Percentiles rank a stretch among this genome's conserved stretches.
Evolutionary conservation across 352 stramenopile species (phyloP).

Genomic region (Phytophthora syringae): DNA sequence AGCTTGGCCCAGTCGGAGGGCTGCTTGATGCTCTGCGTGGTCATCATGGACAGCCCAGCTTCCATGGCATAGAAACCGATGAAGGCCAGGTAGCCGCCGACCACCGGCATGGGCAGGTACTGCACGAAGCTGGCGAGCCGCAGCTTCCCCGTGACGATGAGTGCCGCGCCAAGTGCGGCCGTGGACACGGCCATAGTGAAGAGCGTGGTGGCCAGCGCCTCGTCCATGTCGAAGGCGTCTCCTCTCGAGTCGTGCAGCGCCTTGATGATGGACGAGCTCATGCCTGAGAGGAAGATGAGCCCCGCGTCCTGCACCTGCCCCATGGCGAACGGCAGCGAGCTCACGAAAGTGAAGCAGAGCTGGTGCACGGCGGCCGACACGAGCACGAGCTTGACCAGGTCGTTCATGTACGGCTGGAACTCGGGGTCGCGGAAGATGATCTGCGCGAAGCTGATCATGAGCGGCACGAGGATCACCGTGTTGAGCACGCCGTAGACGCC

Average conservation of each 20-base stretch:
- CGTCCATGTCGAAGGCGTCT: constrained; percentile 72
- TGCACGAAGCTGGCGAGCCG: constrained; percentile 96
- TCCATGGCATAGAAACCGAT: constrained; percentile 94
- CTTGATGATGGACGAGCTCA: constrained; percentile 92
- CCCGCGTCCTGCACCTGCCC: constrained; percentile 98
- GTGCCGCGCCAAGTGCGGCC: constrained; percentile 89
- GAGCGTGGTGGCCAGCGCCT: constrained; percentile 93
- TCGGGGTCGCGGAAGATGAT: constrained; percentile 96
- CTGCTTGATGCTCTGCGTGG: constrained; percentile 90
- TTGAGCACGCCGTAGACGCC: constrained; percentile 93
- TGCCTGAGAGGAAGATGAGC: constrained; percentile 98
- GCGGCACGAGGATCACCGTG: constrained; percentile 93
- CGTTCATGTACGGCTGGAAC: constrained; percentile 91
- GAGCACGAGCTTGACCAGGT: constrained; percentile 95
- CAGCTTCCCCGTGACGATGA: constrained; percentile 96
- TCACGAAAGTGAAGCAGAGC: constrained; percentile 88
- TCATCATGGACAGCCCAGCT: constrained; percentile 88
- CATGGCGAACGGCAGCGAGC: constrained; percentile 96
- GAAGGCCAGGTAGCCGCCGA: constrained; percentile 98
- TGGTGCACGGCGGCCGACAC: constrained; percentile 85
- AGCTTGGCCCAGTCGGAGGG: constrained; percentile 87
- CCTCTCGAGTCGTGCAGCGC: constrained; percentile 68
- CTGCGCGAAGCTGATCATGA: constrained; percentile 92
- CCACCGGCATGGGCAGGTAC: too few relatives aligned
- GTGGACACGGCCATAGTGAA: constrained; percentile 94